phyloP scores from a whole-genome alignment of 2,329 filamentous ascomycete genomes.

The Colletotrichum orchidophilum region DNA sequence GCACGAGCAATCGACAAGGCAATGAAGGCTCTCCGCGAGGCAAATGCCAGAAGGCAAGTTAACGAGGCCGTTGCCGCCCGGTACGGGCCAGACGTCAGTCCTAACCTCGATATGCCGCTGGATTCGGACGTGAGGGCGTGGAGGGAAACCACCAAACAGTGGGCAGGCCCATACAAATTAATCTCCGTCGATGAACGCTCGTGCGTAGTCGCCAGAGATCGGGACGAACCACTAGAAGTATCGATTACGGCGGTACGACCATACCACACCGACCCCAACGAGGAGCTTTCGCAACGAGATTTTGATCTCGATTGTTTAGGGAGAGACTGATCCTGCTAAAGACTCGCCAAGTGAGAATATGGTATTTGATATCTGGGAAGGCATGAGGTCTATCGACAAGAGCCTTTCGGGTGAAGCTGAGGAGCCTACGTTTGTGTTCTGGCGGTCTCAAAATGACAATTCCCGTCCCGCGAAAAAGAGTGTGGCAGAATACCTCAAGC shows the following conservation, averaged over 20 bases:
- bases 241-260: background rate
- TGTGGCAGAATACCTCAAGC: background rate
- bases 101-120: no score
- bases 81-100: no score
- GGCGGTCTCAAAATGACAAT: slow-evolving; percentile 9
- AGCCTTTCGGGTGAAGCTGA: background rate
- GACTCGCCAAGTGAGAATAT: background rate
- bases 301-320: background rate
- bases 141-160: no score
- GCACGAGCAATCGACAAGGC: background rate
- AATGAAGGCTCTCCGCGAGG: no score
- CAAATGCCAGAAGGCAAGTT: no score
- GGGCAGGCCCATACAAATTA: no score
- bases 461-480: slow-evolving; percentile 3
- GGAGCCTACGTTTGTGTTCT: slow-evolving; percentile 8
- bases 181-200: no score
- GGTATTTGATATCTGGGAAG: background rate
- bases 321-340: background rate
- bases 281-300: slow-evolving; percentile 9
- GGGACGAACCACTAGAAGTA: no score
- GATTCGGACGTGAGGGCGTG: no score
- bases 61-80: no score
- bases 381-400: background rate
- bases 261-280: background rate
- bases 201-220: no score